Conservation (phyloP, 116 monocot species). For the Phalaenopsis hybrid region DNA sequence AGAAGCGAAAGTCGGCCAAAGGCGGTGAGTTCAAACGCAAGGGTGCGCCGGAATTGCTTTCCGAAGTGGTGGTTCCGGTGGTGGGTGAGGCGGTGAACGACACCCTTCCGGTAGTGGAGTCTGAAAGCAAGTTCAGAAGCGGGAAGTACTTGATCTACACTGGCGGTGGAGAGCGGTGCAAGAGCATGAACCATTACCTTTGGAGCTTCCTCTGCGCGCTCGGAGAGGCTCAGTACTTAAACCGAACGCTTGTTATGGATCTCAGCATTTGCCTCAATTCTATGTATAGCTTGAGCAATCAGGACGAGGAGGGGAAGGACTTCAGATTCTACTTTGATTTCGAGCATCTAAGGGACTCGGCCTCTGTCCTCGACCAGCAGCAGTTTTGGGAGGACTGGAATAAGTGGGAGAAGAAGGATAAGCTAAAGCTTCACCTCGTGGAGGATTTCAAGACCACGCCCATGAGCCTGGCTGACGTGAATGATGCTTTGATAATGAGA, state of each 20-base stretch:
- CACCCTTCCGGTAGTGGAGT: conserved; percentile 70
- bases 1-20: conserved; percentile 36
- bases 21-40: not conserved
- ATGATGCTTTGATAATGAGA: conserved; percentile 77
- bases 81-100: conserved; percentile 79
- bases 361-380: conserved; percentile 68
- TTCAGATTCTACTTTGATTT: conserved; percentile 91
- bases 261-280: conserved; percentile 61
- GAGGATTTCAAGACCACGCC: conserved; percentile 75
- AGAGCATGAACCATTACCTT: conserved; percentile 86
- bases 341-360: conserved; percentile 82
- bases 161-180: conserved; percentile 85
- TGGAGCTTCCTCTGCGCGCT: conserved; percentile 91
- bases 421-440: conserved; percentile 53
- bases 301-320: conserved; percentile 85
- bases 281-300: conserved; percentile 47
- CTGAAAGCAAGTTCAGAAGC: conserved; percentile 49
- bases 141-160: conserved; percentile 68
- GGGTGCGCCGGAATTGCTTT: not conserved
- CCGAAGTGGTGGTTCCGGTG: conserved; percentile 26
- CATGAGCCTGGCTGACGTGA: conserved; percentile 47
- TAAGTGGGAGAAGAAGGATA: conserved; percentile 71
- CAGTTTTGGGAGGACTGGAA: conserved; percentile 89
- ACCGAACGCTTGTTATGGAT: conserved; percentile 87
- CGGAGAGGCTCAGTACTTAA: conserved; percentile 82